Base-by-base conservation (phyloP, 495 filamentous ascomycete genomes). In the Viridothelium virens region DNA sequence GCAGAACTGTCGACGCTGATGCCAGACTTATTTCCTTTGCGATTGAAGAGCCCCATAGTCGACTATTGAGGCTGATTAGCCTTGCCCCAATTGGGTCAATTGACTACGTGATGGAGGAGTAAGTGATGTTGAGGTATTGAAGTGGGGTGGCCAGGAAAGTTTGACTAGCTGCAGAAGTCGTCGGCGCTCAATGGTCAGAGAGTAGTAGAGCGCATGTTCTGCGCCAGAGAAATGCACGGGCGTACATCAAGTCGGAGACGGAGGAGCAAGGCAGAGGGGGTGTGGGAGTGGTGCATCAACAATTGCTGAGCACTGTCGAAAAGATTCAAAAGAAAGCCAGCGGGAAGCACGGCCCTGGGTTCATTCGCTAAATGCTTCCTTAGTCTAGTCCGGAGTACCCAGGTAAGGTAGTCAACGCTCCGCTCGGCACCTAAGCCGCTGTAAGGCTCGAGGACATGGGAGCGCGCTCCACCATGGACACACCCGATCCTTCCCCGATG, bases 31-130 rank as follows among this genome's bases (percentile, higher is more conserved):
- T 81, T 81, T 71, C 77, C 80, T 72, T 85, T 88, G 77, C 79
- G 82, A 76, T 80, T 82, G 77, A 89, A 89, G 66, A 89, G 77
- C 69, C 86, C 84, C 86, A 88, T 87, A 12, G 53, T 31, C 14
- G 53, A 4, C 5, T 9, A 36, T 5, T 36, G 25, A 33, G 36
- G 53, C 53, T 36, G 18, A 36, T 59, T 5, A 14, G 36, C 31
- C 53, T 14, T 36, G 4, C 5, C 33, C 9, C 18, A 18, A 59
- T 33, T 31, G 4, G 36, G 53, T 59, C 33, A 59, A 2, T 9
- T 59, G 25, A 2, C 18, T 33, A 6, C 53, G 5, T 44, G 12
- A 44, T 12, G 5, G 53, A 36, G 6, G 3, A 59, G 31, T 7
- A 53, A 12, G 36, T 36, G n/a, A 36, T 36, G 53, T 59, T 59